Percentiles rank a stretch among this genome's conserved stretches.
Evolutionary conservation across 192 early-diverging fungal genomes (phyloP).

Genomic region (Phycomyces blakesleeanus): DNA sequence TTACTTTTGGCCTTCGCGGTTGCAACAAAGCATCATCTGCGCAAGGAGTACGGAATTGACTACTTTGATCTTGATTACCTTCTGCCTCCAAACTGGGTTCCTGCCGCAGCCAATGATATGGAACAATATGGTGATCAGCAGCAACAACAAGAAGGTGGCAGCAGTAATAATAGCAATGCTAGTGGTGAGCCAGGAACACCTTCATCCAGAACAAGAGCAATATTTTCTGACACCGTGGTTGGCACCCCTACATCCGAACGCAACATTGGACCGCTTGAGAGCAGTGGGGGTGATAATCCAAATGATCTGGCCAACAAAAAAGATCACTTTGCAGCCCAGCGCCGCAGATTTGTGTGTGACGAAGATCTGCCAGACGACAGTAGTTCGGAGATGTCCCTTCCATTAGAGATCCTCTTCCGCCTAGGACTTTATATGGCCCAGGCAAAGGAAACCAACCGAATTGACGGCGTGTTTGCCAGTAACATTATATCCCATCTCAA

Average conservation of each 20-base stretch:
- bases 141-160: too few relatives aligned
- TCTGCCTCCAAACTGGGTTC: constrained; percentile 50
- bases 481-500: constrained; percentile 50
- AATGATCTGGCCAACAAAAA: constrained; percentile 17
- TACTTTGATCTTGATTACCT: constrained; percentile 58
- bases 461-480: constrained; percentile 48
- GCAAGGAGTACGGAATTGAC: constrained; percentile 55
- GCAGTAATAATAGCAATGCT: neutral
- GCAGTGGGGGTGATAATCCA: constrained; percentile 19
- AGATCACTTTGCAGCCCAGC: neutral
- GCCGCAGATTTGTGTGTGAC: constrained; percentile 20
- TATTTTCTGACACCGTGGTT: neutral
- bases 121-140: constrained; percentile 31
- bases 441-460: constrained; percentile 40
- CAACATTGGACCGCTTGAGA: constrained; percentile 10
- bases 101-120: constrained; percentile 33
- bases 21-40: constrained; percentile 55
- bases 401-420: constrained; percentile 45
- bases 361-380: constrained; percentile 38
- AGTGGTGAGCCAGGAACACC: neutral
- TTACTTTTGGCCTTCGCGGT: constrained; percentile 52
- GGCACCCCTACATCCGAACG: too few relatives aligned
- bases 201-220: neutral
- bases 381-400: constrained; percentile 44
- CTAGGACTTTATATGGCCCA: constrained; percentile 50